Evolutionary conservation across 495 filamentous ascomycete species (phyloP).

Genomic region (Terfezia claveryi): DNA sequence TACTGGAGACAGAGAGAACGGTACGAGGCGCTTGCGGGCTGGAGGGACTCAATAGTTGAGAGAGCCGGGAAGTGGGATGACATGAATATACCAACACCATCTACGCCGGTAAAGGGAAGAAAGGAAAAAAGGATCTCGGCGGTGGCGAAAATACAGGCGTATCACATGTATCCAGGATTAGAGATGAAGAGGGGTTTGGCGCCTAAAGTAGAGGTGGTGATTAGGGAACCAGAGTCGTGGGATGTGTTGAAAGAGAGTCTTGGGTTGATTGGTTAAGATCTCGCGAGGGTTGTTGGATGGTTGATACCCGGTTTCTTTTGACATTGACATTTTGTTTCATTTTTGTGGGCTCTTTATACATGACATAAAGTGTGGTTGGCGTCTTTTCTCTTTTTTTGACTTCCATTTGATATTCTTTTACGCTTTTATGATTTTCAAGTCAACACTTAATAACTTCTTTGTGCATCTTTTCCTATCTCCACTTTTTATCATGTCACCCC

Average conservation of each 20-base stretch:
- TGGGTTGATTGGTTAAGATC: conserved; percentile 8
- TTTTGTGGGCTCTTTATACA: neutral
- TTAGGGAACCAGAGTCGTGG: conserved; percentile 22
- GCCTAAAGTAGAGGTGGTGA: conserved; percentile 16
- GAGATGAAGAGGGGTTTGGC: conserved; percentile 18
- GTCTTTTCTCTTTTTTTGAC: neutral
- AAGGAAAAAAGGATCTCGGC: conserved; percentile 19
- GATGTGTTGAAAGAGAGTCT: conserved; percentile 20
- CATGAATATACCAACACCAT: conserved; percentile 24
- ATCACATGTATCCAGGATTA: conserved; percentile 19
- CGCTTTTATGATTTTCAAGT: neutral
- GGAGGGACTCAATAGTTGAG: conserved; percentile 33
- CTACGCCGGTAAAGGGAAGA: conserved; percentile 21
- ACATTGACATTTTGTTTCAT: neutral
- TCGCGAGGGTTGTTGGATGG: neutral
- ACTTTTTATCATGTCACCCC: no score
- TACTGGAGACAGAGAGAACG: conserved; percentile 38
- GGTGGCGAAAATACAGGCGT: neutral
- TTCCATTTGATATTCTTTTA: neutral
- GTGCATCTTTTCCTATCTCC: no score
- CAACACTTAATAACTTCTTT: no score
- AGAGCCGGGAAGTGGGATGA: conserved; percentile 26
- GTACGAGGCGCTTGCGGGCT: conserved; percentile 37
- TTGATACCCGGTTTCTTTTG: conserved; percentile 2
- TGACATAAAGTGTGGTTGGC: neutral